Evolutionary conservation across 306 rosid species (phyloP).

Genomic region (Cucurbita pepo): DNA sequence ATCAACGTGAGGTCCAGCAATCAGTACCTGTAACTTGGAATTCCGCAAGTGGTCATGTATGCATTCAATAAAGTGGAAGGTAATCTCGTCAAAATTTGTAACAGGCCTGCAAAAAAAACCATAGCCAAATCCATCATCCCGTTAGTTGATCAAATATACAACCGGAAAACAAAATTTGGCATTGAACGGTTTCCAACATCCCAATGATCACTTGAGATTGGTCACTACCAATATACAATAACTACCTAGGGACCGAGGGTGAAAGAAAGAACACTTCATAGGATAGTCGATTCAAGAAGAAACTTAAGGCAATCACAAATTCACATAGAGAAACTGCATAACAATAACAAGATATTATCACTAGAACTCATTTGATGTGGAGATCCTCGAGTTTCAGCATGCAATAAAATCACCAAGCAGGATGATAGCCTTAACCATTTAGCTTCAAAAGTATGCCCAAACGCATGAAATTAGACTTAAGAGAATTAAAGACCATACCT

Average conservation of each 20-base stretch:
- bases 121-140: constrained; percentile 1
- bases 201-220: neutral
- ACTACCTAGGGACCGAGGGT: neutral
- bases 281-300: neutral
- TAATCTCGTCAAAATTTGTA: constrained; percentile 59
- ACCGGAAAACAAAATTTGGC: neutral
- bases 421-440: neutral
- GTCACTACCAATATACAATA: neutral
- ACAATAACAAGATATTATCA: neutral
- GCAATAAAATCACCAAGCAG: neutral
- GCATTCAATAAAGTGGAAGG: constrained; percentile 88
- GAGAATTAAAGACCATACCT: constrained; percentile 22
- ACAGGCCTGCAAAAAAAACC: constrained; percentile 49
- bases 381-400: neutral
- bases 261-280: neutral
- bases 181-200: neutral
- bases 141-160: neutral
- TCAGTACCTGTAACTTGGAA: constrained; percentile 41
- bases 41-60: constrained; percentile 50
- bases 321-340: neutral
- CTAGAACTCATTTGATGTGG: neutral
- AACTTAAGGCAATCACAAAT: neutral
- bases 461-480: neutral
- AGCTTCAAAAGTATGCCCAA: neutral
- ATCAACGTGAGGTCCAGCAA: neutral